A percentile compares a stretch with the other conserved stretches of the same genome.
Conservation (phyloP, 2,329 filamentous ascomycete genomes). For the Penicillium decumbens region DNA sequence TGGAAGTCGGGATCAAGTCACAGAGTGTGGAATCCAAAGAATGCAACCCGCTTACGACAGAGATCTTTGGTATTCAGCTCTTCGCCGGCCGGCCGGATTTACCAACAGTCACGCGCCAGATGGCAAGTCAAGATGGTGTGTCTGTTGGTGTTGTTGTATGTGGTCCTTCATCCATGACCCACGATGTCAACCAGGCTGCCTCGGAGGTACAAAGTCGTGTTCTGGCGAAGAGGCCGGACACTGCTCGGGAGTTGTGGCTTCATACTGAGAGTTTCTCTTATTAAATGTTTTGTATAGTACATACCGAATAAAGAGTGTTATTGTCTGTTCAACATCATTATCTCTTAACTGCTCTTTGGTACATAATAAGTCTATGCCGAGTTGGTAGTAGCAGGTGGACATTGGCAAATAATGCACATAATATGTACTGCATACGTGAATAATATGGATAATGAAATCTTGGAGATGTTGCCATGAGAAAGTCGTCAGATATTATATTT, state of each 20-base stretch:
- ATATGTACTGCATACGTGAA: too few species aligned
- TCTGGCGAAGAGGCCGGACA: slow-evolving; percentile 24
- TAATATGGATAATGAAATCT: too few species aligned
- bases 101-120: slow-evolving; percentile 2
- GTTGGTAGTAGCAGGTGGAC: too few species aligned
- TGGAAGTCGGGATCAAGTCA: background rate
- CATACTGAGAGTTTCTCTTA: slow-evolving; percentile 47
- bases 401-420: too few species aligned
- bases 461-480: too few species aligned
- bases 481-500: too few species aligned
- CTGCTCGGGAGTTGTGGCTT: slow-evolving; percentile 39
- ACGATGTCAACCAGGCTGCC: slow-evolving; percentile 48
- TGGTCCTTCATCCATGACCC: slow-evolving; percentile 18
- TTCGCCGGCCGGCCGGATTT: slow-evolving; percentile 14
- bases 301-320: background rate
- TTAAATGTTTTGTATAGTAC: background rate
- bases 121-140: slow-evolving; percentile 3
- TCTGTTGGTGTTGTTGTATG: slow-evolving; percentile 17
- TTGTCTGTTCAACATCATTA: too few species aligned
- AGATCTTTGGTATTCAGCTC: slow-evolving; percentile 13
- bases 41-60: slow-evolving; percentile 1
- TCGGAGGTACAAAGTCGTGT: slow-evolving; percentile 41
- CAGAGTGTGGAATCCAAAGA: slow-evolving; percentile 10
- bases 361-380: too few species aligned
- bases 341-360: too few species aligned